Conservation (phyloP, 306 rosid genomes). For the Adenanthera pavonina region DNA sequence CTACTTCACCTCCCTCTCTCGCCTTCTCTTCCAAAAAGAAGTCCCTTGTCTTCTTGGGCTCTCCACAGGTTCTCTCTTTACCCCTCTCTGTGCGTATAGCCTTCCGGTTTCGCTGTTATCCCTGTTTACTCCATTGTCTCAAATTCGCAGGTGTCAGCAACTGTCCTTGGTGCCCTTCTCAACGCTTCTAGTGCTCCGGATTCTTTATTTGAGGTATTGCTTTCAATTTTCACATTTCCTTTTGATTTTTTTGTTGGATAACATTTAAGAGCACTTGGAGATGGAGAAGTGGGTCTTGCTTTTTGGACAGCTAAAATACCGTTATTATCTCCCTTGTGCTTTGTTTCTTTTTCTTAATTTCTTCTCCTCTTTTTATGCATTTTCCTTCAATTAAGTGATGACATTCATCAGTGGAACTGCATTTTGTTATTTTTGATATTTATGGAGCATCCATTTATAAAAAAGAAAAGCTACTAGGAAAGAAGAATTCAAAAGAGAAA, state of each 20-base stretch:
- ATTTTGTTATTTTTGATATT: neutral
- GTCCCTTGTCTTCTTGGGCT: conserved; percentile 77
- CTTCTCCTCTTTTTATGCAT: neutral
- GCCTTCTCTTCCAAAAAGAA: conserved; percentile 53
- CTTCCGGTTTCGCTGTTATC: neutral
- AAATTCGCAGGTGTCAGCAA: conserved; percentile 60
- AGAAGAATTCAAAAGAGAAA: neutral
- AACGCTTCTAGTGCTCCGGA: conserved; percentile 64
- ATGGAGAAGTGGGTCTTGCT: neutral
- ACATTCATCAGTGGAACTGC: neutral
- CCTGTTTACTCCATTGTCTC: neutral
- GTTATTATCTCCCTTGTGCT: neutral
- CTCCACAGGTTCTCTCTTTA: conserved; percentile 65
- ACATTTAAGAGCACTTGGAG: neutral
- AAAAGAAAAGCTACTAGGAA: too few relatives aligned
- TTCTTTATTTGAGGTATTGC: conserved; percentile 63
- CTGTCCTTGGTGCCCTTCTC: conserved; percentile 80
- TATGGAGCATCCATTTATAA: neutral
- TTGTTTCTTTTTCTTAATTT: neutral
- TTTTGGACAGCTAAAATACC: too few relatives aligned
- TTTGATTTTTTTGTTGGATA: neutral
- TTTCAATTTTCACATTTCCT: neutral
- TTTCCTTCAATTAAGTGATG: neutral
- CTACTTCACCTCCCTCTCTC: conserved; percentile 46
- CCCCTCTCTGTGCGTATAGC: neutral